Base-by-base conservation (phyloP, 2,329 filamentous ascomycete genomes). In the Boeremia lycopersici region DNA sequence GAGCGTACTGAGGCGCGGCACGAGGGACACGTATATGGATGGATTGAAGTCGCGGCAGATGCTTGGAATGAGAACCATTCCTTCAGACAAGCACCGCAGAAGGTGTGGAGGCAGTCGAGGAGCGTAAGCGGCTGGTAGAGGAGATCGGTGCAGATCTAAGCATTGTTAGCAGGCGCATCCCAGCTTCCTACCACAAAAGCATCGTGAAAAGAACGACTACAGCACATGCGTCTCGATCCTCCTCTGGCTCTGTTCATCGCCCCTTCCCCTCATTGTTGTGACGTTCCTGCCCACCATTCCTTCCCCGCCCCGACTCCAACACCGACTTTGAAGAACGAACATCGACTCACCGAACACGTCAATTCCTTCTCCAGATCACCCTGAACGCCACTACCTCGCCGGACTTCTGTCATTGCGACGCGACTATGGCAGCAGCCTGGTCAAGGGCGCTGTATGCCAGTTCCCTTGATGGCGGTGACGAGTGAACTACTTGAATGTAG, bases 61-160 rank as follows among this genome's bases (percentile, higher is more conserved):
- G 87, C 87, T 74, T 96, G 91, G 76, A 87, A 95, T 60, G 82
- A 80, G 73, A 98, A 99, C 95, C 95, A 99, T 79, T 96, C 91
- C 75, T 96, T 96, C 55, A 98, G 76, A 72, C 95, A 99, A 34
- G 90, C 89, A 61, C 93, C 95, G 79, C 95, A 99, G 76, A 96
- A 99, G 40, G 93, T 97, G 77, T 96, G 92, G 39, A 96, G 85
- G 73, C 92, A 96, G 79, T 96, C 91, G 74, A 96, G 89, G 44
- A 96, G 86, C 26, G 92, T 96, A 61, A 96, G 83, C 30, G 93
- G 92, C 74, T 96, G 90, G 77, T 91, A 96, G 60, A 96, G 86
- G 62, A 96, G 85, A 76, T 98, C 95, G 66, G 93, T 96, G 81
- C 95, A 99, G 70, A 99, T 99, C 93, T 97, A 64, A 17, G 34